Percentiles rank a stretch among this genome's conserved stretches.
phyloP scores from a whole-genome alignment of 1,284 basidiomycete genomes.

The Ustilago tritici region DNA sequence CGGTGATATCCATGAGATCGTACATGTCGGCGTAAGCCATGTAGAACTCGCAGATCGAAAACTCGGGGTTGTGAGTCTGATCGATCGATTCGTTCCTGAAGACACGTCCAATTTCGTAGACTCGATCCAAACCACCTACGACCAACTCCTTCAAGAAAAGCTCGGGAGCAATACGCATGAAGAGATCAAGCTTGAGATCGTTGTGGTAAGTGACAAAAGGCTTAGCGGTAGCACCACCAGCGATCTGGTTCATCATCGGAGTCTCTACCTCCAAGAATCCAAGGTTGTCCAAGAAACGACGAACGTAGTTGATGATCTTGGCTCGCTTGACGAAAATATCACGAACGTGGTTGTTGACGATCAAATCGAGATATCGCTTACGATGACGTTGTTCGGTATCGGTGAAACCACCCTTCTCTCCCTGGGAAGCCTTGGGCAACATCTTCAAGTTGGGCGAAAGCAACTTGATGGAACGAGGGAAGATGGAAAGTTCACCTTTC shows the following conservation, averaged over 20 bases:
- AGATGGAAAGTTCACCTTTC: constrained; percentile 94
- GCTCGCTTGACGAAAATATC: constrained; percentile 88
- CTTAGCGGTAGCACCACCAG: constrained; percentile 97
- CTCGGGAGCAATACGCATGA: constrained; percentile 96
- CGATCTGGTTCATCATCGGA: constrained; percentile 96
- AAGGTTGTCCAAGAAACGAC: constrained; percentile 88
- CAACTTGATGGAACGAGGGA: constrained; percentile 83
- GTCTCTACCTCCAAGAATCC: constrained; percentile 99
- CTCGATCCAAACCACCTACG: constrained; percentile 95
- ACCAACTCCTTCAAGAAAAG: constrained; percentile 98
- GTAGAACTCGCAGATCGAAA: constrained; percentile 98
- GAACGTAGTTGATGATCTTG: constrained; percentile 74
- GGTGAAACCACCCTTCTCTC: constrained; percentile 74
- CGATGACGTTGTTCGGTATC: constrained; percentile 97
- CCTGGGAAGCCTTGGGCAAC: constrained; percentile 74
- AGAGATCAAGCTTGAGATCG: constrained; percentile 96
- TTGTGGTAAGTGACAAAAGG: constrained; percentile 99
- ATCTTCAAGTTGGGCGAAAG: constrained; percentile 97
- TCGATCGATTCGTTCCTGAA: constrained; percentile 99
- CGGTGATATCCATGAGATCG: constrained; percentile 98
- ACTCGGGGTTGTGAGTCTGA: constrained; percentile 76
- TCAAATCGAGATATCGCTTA: constrained; percentile 98
- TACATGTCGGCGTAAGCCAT: constrained; percentile 99
- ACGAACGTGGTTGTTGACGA: constrained; percentile 91
- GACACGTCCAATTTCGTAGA: constrained; percentile 97